Percentiles rank a stretch among this genome's conserved stretches.
These are phyloP conservation scores for Aulographum hederae DNA, from an alignment of 2,329 filamentous ascomycete genomes.

Conservation along the genomic window DNA sequence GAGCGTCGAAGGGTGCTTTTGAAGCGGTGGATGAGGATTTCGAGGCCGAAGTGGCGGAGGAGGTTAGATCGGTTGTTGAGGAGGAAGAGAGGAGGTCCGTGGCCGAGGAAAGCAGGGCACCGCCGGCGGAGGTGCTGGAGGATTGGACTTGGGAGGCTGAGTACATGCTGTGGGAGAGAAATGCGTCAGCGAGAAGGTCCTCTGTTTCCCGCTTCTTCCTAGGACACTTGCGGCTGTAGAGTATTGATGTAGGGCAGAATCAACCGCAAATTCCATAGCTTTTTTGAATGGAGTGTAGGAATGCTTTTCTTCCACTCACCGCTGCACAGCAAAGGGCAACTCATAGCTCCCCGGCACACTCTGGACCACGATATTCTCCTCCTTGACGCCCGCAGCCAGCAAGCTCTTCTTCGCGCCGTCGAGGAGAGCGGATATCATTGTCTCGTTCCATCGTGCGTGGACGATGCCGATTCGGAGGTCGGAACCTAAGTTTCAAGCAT, in stretches of 20 bases:
- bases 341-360: slow-evolving; percentile 91
- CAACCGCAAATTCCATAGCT: background rate
- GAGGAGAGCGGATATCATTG: slow-evolving; percentile 73
- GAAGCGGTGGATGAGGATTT: slow-evolving; percentile 20
- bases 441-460: slow-evolving; percentile 86
- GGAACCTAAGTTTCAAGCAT: slow-evolving; percentile 20
- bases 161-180: slow-evolving; percentile 42
- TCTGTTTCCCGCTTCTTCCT: no score
- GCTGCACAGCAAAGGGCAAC: slow-evolving; percentile 75
- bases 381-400: slow-evolving; percentile 58
- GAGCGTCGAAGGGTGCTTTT: slow-evolving; percentile 64
- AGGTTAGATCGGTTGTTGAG: slow-evolving; percentile 47
- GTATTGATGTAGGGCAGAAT: background rate
- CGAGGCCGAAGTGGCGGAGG: slow-evolving; percentile 21
- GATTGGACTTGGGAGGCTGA: slow-evolving; percentile 74
- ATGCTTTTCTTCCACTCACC: slow-evolving; percentile 29
- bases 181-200: background rate
- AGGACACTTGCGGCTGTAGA: no score
- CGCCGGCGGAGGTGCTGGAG: slow-evolving; percentile 30
- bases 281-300: background rate
- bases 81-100: slow-evolving; percentile 57
- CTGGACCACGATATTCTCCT: slow-evolving; percentile 76
- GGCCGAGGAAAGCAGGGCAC: slow-evolving; percentile 45
- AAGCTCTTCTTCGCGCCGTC: slow-evolving; percentile 65
- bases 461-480: slow-evolving; percentile 81